A percentile compares a stretch with the other conserved stretches of the same genome.
Evolutionary conservation across 257 asterid genomes (phyloP).

Genomic region (Capsicum chinense): DNA sequence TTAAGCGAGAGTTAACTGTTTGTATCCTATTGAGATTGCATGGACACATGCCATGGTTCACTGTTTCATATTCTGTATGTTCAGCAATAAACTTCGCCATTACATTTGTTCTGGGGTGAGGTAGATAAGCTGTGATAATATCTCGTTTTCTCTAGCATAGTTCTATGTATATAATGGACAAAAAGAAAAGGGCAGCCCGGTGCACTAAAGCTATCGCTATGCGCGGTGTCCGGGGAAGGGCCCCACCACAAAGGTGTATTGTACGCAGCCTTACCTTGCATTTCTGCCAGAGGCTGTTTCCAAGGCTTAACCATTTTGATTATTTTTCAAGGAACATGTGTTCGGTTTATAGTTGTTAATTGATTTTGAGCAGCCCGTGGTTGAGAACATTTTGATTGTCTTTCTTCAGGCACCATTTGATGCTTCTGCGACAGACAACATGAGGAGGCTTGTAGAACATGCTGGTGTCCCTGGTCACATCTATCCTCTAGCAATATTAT

Average conservation of each 20-base stretch:
- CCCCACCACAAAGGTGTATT: too few relatives aligned
- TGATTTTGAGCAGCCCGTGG: slow-evolving; percentile 19
- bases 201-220: too few relatives aligned
- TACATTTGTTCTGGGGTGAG: background rate
- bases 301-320: too few relatives aligned
- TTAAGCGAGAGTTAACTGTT: background rate
- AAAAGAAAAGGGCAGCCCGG: too few relatives aligned
- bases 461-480: slow-evolving; percentile 79
- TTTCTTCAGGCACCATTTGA: slow-evolving; percentile 77
- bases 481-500: slow-evolving; percentile 74
- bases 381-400: slow-evolving; percentile 25
- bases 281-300: too few relatives aligned
- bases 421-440: slow-evolving; percentile 71
- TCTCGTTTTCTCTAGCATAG: slow-evolving; percentile 8
- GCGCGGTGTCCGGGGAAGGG: too few relatives aligned
- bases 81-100: background rate
- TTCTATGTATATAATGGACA: background rate
- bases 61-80: background rate
- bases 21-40: background rate
- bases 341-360: slow-evolving; percentile 27
- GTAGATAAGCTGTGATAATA: background rate
- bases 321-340: background rate
- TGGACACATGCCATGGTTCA: background rate
- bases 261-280: too few relatives aligned
- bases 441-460: slow-evolving; percentile 84